These are phyloP conservation scores for Plasmodium falciparum DNA, from an alignment of 169 alveolate species.

Conservation along the genomic window DNA sequence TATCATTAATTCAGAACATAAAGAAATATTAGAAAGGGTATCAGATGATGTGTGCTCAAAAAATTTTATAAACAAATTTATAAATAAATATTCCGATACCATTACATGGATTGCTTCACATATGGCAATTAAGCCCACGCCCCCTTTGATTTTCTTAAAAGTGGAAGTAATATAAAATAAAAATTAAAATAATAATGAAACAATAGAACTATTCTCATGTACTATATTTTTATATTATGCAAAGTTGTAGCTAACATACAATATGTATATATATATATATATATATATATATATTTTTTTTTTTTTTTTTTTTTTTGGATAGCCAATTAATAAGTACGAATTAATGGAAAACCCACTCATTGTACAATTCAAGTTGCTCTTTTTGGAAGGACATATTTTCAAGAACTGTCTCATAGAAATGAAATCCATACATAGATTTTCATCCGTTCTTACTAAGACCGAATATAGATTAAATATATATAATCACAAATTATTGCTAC, in stretches of 20 bases:
- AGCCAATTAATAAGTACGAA: conserved; percentile 23
- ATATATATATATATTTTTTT: neutral
- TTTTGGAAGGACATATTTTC: conserved; percentile 22
- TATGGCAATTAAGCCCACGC: conserved; percentile 15
- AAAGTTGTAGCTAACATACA: too few relatives aligned
- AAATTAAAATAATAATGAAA: neutral
- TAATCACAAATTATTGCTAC: conserved; percentile 24
- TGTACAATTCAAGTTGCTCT: conserved; percentile 1
- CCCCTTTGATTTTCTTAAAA: conserved; percentile 8
- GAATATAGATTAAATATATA: conserved; percentile 13
- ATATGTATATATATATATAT: neutral
- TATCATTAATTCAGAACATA: conserved; percentile 20
- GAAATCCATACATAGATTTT: conserved; percentile 29
- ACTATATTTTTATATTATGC: too few relatives aligned
- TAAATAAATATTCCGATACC: conserved; percentile 17
- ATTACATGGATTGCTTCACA: conserved; percentile 47
- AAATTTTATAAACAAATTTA: conserved; percentile 31
- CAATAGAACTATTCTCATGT: too few relatives aligned
- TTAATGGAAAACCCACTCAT: conserved; percentile 36
- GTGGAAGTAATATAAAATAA: conserved; percentile 30
- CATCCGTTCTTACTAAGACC: conserved; percentile 37
- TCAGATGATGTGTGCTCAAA: conserved; percentile 60
- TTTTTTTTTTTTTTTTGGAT: neutral
- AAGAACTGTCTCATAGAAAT: conserved; percentile 35
- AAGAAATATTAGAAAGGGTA: conserved; percentile 37